A percentile compares a stretch with the other conserved stretches of the same genome.
Conservation (phyloP, 208 protist species). For the Acanthamoeba rhysodes region DNA sequence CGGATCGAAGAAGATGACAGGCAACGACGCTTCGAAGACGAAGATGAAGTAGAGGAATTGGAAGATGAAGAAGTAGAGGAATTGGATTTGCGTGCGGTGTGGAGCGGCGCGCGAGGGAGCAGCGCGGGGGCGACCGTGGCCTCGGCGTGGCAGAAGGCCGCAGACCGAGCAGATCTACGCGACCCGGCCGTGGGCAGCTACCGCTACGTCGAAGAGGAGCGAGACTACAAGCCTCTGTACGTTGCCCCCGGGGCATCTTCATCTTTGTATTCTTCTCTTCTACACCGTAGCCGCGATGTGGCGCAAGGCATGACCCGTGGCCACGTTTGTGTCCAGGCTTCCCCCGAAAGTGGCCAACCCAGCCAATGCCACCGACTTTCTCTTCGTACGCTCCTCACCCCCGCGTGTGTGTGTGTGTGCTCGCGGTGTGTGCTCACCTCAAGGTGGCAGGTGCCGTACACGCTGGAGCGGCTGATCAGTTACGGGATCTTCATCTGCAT, state of each 20-base stretch:
- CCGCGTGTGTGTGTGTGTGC: background rate
- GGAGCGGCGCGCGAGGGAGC: background rate
- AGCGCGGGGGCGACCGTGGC: background rate
- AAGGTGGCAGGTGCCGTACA: constrained; percentile 5
- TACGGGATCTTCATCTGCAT: constrained; percentile 20
- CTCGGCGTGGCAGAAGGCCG: background rate
- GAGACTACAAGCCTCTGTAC: constrained; percentile 52
- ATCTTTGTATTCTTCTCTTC: too few species aligned
- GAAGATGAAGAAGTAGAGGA: background rate
- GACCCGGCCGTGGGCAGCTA: background rate
- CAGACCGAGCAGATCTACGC: background rate
- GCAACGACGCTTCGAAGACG: too few species aligned
- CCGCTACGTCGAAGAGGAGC: constrained; percentile 49
- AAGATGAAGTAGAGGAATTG: background rate
- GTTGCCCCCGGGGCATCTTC: background rate
- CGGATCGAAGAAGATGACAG: background rate
- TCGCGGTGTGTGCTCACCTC: background rate
- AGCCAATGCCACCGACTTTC: constrained; percentile 32
- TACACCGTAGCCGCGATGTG: background rate
- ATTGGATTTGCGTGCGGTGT: background rate
- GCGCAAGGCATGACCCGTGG: background rate
- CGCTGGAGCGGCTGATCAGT: constrained; percentile 15
- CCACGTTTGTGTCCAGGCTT: background rate
- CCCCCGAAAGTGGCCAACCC: constrained; percentile 53
- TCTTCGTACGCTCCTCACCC: background rate